Evolutionary conservation across 2,329 filamentous ascomycete genomes (phyloP).

Genomic region (Aspergillus quadricinctus): DNA sequence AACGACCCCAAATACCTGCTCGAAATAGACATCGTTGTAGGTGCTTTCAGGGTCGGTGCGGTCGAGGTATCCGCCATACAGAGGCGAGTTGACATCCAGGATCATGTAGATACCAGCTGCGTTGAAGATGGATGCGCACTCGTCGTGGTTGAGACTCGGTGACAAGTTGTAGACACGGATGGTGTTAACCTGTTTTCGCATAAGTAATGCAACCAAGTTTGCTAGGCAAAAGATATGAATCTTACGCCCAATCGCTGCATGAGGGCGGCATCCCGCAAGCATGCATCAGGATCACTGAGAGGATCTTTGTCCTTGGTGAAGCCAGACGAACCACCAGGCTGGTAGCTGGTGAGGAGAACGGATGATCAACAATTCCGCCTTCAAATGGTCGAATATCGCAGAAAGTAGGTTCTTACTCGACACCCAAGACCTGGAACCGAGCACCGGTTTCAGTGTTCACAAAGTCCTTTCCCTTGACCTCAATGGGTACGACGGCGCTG

Average conservation of each 20-base stretch:
- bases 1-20: slow-evolving; percentile 58
- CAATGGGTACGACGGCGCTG: slow-evolving; percentile 52
- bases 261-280: slow-evolving; percentile 59
- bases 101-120: slow-evolving; percentile 63
- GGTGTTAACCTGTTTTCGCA: slow-evolving; percentile 49
- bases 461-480: slow-evolving; percentile 58
- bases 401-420: slow-evolving; percentile 45
- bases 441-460: slow-evolving; percentile 55
- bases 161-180: slow-evolving; percentile 63
- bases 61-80: slow-evolving; percentile 54
- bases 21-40: slow-evolving; percentile 54
- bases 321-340: slow-evolving; percentile 58
- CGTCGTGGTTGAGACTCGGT: slow-evolving; percentile 56
- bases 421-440: slow-evolving; percentile 59
- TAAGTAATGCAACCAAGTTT: background rate
- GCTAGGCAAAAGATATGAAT: background rate
- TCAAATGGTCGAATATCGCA: background rate
- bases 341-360: slow-evolving; percentile 43
- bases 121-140: slow-evolving; percentile 62
- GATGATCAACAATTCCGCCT: slow-evolving; percentile 15
- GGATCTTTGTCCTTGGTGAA: slow-evolving; percentile 54
- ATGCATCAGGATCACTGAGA: slow-evolving; percentile 53
- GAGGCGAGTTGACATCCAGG: slow-evolving; percentile 61
- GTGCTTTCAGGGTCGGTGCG: slow-evolving; percentile 51
- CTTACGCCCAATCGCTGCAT: slow-evolving; percentile 59